Conservation (phyloP, 1,139 yeast species). For the Sugiyamaella xylanicola region DNA sequence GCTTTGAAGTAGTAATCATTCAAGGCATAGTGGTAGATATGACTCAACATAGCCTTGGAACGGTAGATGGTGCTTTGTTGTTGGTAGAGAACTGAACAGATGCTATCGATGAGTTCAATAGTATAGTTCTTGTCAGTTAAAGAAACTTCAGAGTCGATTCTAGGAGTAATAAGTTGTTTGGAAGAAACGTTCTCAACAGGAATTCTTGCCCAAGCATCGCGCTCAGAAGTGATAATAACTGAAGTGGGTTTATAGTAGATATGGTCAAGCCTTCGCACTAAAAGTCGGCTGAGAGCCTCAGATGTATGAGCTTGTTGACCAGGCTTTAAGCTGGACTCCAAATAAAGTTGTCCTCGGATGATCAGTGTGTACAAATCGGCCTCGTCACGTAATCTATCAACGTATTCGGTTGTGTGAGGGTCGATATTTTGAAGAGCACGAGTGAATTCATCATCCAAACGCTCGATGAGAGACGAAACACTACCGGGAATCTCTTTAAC, state of each 20-base stretch:
- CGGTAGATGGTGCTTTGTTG: conserved; percentile 71
- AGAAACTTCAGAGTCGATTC: conserved; percentile 28
- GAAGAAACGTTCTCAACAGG: conserved; percentile 30
- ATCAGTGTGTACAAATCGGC: conserved; percentile 71
- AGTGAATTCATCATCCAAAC: conserved; percentile 93
- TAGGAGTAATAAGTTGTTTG: conserved; percentile 40
- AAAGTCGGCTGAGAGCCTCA: conserved; percentile 61
- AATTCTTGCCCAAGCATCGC: conserved; percentile 65
- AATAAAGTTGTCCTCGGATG: conserved; percentile 81
- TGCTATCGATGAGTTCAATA: conserved; percentile 60
- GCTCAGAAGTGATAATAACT: conserved; percentile 70
- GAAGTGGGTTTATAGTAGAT: conserved; percentile 88
- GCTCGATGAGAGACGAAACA: conserved; percentile 80
- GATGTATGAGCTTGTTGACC: conserved; percentile 44
- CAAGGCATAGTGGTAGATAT: conserved; percentile 88
- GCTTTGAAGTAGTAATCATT: conserved; percentile 83
- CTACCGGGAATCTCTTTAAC: conserved; percentile 80
- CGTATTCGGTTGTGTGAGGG: conserved; percentile 93
- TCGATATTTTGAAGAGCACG: conserved; percentile 85
- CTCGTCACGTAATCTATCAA: conserved; percentile 89
- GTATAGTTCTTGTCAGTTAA: conserved; percentile 44
- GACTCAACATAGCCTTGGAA: conserved; percentile 81
- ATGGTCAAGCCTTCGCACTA: conserved; percentile 87
- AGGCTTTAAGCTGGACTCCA: conserved; percentile 62
- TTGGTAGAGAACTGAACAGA: conserved; percentile 65